Base-by-base conservation (phyloP, 768 basidiomycete species). In the Serpula lacrymans region DNA sequence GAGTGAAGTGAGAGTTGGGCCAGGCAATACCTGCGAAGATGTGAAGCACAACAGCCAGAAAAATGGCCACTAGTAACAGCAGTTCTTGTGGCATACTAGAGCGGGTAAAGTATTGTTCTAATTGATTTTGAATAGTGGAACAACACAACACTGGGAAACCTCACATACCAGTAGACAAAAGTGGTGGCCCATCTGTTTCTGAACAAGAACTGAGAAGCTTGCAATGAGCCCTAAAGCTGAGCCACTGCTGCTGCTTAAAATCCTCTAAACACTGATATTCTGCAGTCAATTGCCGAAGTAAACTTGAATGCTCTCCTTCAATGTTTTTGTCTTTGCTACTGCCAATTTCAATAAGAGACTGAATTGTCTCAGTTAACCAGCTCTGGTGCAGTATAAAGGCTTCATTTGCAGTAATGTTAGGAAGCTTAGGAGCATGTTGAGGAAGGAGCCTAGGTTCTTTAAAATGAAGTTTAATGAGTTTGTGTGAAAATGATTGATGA, bases 11-110 rank as follows among this genome's bases (percentile, higher is more conserved):
- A 7, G 23, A 49, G 3, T 30, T 10, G 13, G 33, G 16, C 5
- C 36, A 22, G 13, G 48, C 43, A 21, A 50, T 18, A 26, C 41
- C 36, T 14, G n/a, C 18, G 12, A 50, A 23, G 20, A 50, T 29
- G 27, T 50, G 41, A 10, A 47, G 32, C 26, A 47, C 27, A 23
- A 9, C 40, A 6, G 20, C 31, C 8, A 33, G n/a, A 18, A 33
- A 14, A 7, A 6, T 8, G 6, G 31, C 31, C 14, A 14, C 31
- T 18, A 33, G n/a, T 33, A 33, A 14, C 6, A 33, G 8, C n/a
- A 18, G 31, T n/a, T n/a, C n/a, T n/a, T n/a, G n/a, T 33, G 31
- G 31, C 7, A 33, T 6, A 6, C 31, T n/a, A 33, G 31, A 18
- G n/a, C 20, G 31, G 20, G 14, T 33, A 14, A 33, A 33, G 14